These are phyloP conservation scores for Asclepias syriaca DNA, from an alignment of 257 asterid species.

Conservation along the genomic window DNA sequence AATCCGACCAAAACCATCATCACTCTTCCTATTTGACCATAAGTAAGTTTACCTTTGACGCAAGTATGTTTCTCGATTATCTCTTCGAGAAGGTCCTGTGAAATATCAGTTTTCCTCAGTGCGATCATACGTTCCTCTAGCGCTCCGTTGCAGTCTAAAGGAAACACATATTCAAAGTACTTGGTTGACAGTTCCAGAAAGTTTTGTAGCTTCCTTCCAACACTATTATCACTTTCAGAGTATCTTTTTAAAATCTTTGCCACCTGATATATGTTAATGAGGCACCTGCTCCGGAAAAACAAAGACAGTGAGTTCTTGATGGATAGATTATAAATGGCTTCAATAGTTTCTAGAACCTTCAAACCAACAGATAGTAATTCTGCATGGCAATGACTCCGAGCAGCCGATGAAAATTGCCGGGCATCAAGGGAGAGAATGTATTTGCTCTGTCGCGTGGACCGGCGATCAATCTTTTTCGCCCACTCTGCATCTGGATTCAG, in stretches of 20 bases:
- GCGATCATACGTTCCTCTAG: conserved; percentile 28
- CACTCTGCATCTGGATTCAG: conserved; percentile 51
- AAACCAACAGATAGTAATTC: conserved; percentile 40
- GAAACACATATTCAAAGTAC: conserved; percentile 38
- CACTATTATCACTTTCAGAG: conserved; percentile 12
- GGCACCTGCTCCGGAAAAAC: conserved; percentile 28
- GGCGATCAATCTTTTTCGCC: conserved; percentile 28
- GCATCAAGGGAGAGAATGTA: conserved; percentile 27
- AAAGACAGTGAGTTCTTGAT: conserved; percentile 7
- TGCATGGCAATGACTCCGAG: conserved; percentile 32
- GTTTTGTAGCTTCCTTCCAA: conserved; percentile 11
- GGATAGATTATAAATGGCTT: conserved; percentile 20
- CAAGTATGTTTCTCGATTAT: conserved; percentile 16
- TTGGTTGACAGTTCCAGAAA: conserved; percentile 16
- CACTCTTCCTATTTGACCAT: conserved; percentile 42
- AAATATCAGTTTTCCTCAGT: conserved; percentile 34
- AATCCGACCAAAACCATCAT: conserved; percentile 40
- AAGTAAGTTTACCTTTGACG: conserved; percentile 13
- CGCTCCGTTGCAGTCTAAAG: conserved; percentile 31
- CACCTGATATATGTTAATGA: conserved; percentile 28
- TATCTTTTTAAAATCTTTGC: conserved; percentile 28
- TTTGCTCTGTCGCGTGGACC: conserved; percentile 17
- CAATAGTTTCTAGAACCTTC: conserved; percentile 37
- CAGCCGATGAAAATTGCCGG: conserved; percentile 38
- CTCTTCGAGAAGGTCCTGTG: conserved; percentile 36